A percentile compares a stretch with the other conserved stretches of the same genome.
Conservation (phyloP, 768 basidiomycete species). For the Leccinum ochraceum region DNA sequence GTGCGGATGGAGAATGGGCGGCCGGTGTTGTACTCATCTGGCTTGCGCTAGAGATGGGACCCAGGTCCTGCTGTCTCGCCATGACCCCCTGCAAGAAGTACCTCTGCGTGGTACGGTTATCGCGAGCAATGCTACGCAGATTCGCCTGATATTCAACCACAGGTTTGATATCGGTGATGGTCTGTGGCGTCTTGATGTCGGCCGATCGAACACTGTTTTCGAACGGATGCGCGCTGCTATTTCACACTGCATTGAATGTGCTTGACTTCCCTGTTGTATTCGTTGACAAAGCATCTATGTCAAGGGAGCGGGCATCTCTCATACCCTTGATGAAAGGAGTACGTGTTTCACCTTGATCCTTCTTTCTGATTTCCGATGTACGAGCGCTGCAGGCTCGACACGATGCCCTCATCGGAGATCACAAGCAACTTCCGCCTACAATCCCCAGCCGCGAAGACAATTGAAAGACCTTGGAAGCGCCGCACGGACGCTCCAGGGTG, state of each 20-base stretch:
- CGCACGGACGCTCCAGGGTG: too few species aligned
- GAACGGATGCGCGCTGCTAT: slow-evolving; percentile 74
- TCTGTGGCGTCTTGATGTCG: slow-evolving; percentile 70
- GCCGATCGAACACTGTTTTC: slow-evolving; percentile 62
- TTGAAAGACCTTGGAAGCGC: slow-evolving; percentile 61
- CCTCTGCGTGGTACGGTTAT: slow-evolving; percentile 59
- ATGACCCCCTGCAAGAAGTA: slow-evolving; percentile 60
- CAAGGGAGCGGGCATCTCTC: slow-evolving; percentile 88
- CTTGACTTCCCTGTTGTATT: slow-evolving; percentile 95
- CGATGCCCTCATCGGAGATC: slow-evolving; percentile 91
- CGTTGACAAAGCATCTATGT: slow-evolving; percentile 95
- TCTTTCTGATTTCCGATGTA: slow-evolving; percentile 12
- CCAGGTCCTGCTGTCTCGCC: slow-evolving; percentile 61
- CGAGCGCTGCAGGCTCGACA: slow-evolving; percentile 62
- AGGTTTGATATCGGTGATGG: slow-evolving; percentile 43
- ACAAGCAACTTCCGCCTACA: slow-evolving; percentile 92
- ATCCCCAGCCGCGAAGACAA: slow-evolving; percentile 73
- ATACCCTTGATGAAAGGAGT: slow-evolving; percentile 95
- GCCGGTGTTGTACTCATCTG: slow-evolving; percentile 34
- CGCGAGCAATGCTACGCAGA: slow-evolving; percentile 46
- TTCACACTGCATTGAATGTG: slow-evolving; percentile 53
- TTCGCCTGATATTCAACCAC: slow-evolving; percentile 61
- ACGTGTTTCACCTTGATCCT: slow-evolving; percentile 37
- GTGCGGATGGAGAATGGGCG: slow-evolving; percentile 38
- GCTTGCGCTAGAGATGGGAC: slow-evolving; percentile 60